A percentile compares a stretch with the other conserved stretches of the same genome.
Evolutionary conservation across 1,139 yeast genomes (phyloP).

Genomic region (Geotrichum citri-aurantii): DNA sequence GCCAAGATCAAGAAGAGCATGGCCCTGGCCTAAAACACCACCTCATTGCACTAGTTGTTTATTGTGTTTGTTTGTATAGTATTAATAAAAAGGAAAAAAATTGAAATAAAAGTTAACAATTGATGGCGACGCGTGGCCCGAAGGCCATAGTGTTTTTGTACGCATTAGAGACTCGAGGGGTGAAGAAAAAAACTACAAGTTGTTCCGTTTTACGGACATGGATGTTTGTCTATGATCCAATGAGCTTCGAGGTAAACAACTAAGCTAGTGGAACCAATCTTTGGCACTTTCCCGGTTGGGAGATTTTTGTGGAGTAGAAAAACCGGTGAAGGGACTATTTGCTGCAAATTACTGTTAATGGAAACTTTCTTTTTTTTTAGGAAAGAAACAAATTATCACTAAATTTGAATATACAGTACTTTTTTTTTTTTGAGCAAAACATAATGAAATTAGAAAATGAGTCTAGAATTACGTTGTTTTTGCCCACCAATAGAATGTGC

Average conservation of each 20-base stretch:
- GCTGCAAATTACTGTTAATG: not conserved
- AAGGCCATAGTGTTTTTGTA: not conserved
- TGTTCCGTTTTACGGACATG: not conserved
- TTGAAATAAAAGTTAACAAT: not conserved
- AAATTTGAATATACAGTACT: no score
- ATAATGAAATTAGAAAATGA: no score
- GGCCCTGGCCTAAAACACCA: slow-evolving; percentile 57
- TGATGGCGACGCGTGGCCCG: not conserved
- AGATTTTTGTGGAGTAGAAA: not conserved
- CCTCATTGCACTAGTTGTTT: not conserved
- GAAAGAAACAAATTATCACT: no score
- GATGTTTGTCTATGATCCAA: not conserved
- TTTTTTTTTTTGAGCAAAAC: no score
- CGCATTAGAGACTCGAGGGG: not conserved
- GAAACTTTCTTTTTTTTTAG: not conserved
- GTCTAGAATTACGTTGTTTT: no score
- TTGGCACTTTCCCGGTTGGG: not conserved
- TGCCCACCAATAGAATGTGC: not conserved
- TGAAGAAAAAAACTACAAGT: no score
- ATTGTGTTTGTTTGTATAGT: not conserved
- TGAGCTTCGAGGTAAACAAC: not conserved
- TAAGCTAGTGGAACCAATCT: not conserved
- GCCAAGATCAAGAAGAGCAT: slow-evolving; percentile 94
- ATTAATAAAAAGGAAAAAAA: not conserved
- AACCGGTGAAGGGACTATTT: not conserved